Evolutionary conservation across 2,329 filamentous ascomycete species (phyloP).

Genomic region (Epichloe uncinata): DNA sequence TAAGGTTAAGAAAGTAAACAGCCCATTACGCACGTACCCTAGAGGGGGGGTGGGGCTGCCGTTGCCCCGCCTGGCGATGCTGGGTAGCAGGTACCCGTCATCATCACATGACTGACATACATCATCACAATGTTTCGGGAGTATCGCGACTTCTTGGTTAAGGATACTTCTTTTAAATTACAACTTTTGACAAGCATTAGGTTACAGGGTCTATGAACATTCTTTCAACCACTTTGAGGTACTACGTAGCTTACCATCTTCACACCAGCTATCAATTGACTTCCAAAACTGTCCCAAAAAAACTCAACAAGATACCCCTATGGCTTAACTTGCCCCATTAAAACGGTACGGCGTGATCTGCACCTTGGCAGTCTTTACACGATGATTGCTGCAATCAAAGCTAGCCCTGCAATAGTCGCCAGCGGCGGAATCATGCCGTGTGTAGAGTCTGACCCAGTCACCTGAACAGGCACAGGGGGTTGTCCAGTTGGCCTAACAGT

Average conservation of each 20-base stretch:
- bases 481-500: slow-evolving; percentile 8
- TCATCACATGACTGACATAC: background rate
- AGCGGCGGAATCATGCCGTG: slow-evolving; percentile 11
- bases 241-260: slow-evolving; percentile 7
- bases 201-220: slow-evolving; percentile 1
- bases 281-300: slow-evolving; percentile 12
- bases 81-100: background rate
- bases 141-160: background rate
- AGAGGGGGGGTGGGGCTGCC: background rate
- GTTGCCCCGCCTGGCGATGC: slow-evolving; percentile 1
- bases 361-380: slow-evolving; percentile 7
- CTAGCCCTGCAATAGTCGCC: slow-evolving; percentile 12
- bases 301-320: slow-evolving; percentile 4
- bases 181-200: slow-evolving; percentile 4
- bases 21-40: background rate
- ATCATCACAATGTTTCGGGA: too few species aligned
- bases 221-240: slow-evolving; percentile 2
- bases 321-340: background rate
- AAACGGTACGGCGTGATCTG: background rate
- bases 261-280: slow-evolving; percentile 9
- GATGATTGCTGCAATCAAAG: slow-evolving; percentile 15
- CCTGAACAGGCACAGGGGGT: slow-evolving; percentile 14
- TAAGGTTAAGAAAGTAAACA: background rate
- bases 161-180: background rate
- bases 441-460: slow-evolving; percentile 16